Evolutionary conservation across 306 rosid species (phyloP), one percentile per base, ranked within the genome.

Genomic region (Boehmeria nivea): DNA sequence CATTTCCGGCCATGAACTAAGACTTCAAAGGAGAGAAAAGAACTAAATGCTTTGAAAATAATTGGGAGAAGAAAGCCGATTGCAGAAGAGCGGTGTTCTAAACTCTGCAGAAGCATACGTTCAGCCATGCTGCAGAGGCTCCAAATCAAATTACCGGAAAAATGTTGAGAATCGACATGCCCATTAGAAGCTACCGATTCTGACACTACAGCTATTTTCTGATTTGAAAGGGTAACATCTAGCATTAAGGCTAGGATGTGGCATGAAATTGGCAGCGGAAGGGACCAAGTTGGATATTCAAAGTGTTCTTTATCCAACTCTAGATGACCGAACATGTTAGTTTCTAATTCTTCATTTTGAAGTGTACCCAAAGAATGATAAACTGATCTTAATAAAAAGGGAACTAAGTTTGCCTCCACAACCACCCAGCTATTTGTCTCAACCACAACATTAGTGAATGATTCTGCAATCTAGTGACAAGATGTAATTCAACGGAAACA

Each of bases 61-160:
- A 65, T 50, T 46, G 97, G 97, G 66, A 89, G 93, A 83, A 89
- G 83, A 73, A 81, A 72, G 31, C 72, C 70, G 65, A 79, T 78
- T 3, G 79, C 87, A 45, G 81, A 81, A 56, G 95, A 78, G 61
- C 97, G 85, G 42, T 79, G 83, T 69, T 89, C 95, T 53, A 69
- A 71, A 76, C 89, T 73, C 31, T 78, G 79, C 56, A 63, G 61
- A 67, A 89, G 82, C 87, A 89, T 74, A 61, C 57, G 72, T 55
- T 85, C 95, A 63, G 73, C 71, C 83, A 81, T 59, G 70, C 67
- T 72, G 57, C 89, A 75, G 54, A 89, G 61, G 24, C 79, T 78
- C 85, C 83, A 83, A 37, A 73, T 81, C 65, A 89, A 69, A 54
- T 48, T 71, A 37, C 64, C 61, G 39, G 74, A 76, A 75, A 83